These are phyloP conservation scores for Debaryomyces coudertii DNA, from an alignment of 1,139 yeast genomes.

Conservation along the genomic window DNA sequence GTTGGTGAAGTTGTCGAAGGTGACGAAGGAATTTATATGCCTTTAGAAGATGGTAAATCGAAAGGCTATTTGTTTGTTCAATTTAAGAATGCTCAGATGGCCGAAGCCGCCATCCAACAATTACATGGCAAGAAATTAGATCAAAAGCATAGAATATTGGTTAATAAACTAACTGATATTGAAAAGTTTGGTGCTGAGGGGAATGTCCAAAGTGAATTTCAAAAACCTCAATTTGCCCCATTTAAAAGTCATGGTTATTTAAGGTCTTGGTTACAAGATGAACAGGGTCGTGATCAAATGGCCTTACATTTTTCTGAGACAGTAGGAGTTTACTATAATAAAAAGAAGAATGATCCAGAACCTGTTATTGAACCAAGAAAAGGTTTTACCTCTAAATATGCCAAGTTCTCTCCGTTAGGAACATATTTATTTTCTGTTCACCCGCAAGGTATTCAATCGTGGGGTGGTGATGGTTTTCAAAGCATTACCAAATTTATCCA, in stretches of 20 bases:
- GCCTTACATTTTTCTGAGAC: slow-evolving; percentile 77
- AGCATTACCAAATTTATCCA: slow-evolving; percentile 82
- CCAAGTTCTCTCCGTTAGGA: slow-evolving; percentile 94
- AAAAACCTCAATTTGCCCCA: slow-evolving; percentile 71
- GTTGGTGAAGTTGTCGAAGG: slow-evolving; percentile 71
- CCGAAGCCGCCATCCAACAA: slow-evolving; percentile 76
- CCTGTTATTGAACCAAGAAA: slow-evolving; percentile 76
- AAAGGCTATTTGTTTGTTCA: slow-evolving; percentile 90
- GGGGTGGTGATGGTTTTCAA: slow-evolving; percentile 89
- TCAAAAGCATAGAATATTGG: slow-evolving; percentile 85
- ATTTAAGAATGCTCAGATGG: slow-evolving; percentile 67
- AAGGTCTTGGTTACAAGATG: slow-evolving; percentile 89
- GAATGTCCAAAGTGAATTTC: slow-evolving; percentile 62
- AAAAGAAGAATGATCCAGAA: slow-evolving; percentile 74
- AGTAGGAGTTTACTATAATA: slow-evolving; percentile 89
- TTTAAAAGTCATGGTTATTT: slow-evolving; percentile 79
- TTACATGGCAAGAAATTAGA: slow-evolving; percentile 91
- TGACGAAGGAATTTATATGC: slow-evolving; percentile 76
- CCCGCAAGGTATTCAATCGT: slow-evolving; percentile 92
- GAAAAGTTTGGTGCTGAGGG: slow-evolving; percentile 80
- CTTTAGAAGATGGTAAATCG: slow-evolving; percentile 76
- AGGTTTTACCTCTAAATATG: slow-evolving; percentile 85
- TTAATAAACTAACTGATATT: slow-evolving; percentile 82
- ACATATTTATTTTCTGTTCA: slow-evolving; percentile 85
- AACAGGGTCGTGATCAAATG: slow-evolving; percentile 88